These are phyloP conservation scores for Tolypocladium tundrense DNA, from an alignment of 2,329 filamentous ascomycete species.

Conservation along the genomic window DNA sequence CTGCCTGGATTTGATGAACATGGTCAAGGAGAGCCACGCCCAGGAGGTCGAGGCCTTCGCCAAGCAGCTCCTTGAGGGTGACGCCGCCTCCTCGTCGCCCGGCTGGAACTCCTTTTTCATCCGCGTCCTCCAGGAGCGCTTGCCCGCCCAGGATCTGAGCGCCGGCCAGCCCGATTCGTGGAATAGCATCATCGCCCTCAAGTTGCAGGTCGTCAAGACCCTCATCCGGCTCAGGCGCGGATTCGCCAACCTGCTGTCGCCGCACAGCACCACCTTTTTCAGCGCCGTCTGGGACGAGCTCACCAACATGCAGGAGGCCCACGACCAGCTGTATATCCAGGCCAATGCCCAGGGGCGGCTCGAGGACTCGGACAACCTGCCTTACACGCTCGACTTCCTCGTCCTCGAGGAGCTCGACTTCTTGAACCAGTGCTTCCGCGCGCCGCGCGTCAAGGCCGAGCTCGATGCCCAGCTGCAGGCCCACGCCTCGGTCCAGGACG, in stretches of 20 bases:
- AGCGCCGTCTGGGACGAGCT: slow-evolving; percentile 85
- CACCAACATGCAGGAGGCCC: slow-evolving; percentile 57
- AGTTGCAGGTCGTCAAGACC: slow-evolving; percentile 89
- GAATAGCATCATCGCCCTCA: slow-evolving; percentile 75
- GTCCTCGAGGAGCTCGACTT: slow-evolving; percentile 92
- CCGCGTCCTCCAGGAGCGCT: slow-evolving; percentile 59
- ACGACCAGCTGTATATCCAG: slow-evolving; percentile 76
- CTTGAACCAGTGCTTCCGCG: slow-evolving; percentile 80
- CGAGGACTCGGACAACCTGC: slow-evolving; percentile 83
- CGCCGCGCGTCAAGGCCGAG: slow-evolving; percentile 78
- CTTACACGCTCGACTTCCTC: slow-evolving; percentile 88
- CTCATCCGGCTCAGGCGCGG: slow-evolving; percentile 80
- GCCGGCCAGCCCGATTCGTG: slow-evolving; percentile 54
- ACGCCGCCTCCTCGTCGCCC: slow-evolving; percentile 11
- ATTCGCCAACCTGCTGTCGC: slow-evolving; percentile 71
- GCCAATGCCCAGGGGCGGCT: slow-evolving; percentile 78
- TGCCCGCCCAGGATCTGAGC: slow-evolving; percentile 52
- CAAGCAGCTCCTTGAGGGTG: slow-evolving; percentile 59
- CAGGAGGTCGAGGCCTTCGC: slow-evolving; percentile 80
- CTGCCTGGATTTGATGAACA: slow-evolving; percentile 92
- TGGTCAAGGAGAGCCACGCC: slow-evolving; percentile 90
- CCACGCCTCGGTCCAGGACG: slow-evolving; percentile 48
- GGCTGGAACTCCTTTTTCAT: slow-evolving; percentile 89
- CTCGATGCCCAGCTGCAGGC: slow-evolving; percentile 68
- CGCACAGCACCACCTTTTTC: slow-evolving; percentile 76